Percentiles rank a stretch among this genome's conserved stretches.
phyloP scores from a whole-genome alignment of 2,329 filamentous ascomycete species.

The Zymoseptoria tritici region DNA sequence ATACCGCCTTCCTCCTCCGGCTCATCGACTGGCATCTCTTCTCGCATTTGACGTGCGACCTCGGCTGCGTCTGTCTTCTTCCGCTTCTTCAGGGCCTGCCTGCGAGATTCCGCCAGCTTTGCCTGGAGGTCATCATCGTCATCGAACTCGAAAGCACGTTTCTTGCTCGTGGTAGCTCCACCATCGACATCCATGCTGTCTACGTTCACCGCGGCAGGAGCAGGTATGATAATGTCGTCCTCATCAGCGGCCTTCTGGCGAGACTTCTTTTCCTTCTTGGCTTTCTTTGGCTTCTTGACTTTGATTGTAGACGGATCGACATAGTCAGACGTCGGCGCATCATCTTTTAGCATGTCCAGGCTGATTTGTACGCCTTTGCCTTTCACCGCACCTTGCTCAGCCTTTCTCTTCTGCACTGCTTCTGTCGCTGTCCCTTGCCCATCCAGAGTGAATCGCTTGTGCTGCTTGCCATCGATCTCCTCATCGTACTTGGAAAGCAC shows the following conservation, averaged over 20 bases:
- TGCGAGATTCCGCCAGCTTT: conserved; percentile 73
- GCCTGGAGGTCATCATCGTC: conserved; percentile 92
- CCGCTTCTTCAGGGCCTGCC: conserved; percentile 80
- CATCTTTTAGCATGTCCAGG: conserved; percentile 62
- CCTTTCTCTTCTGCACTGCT: conserved; percentile 42
- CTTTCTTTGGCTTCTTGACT: conserved; percentile 86
- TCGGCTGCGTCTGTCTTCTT: conserved; percentile 83
- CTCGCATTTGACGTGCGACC: conserved; percentile 68
- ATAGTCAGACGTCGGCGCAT: conserved; percentile 74
- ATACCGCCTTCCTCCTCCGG: conserved; percentile 56
- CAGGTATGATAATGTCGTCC: conserved; percentile 46
- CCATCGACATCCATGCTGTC: conserved; percentile 70
- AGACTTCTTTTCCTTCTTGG: conserved; percentile 63
- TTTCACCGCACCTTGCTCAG: conserved; percentile 47
- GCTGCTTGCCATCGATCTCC: conserved; percentile 83
- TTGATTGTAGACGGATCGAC: conserved; percentile 80
- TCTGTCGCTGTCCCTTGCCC: conserved; percentile 60
- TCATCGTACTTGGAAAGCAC: conserved; percentile 92
- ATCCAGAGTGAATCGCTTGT: conserved; percentile 80
- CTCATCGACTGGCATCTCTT: conserved; percentile 59
- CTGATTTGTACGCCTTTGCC: conserved; percentile 63
- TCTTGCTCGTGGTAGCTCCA: conserved; percentile 41
- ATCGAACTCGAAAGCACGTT: conserved; percentile 55
- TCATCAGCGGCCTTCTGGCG: conserved; percentile 59
- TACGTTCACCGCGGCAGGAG: conserved; percentile 27